phyloP scores from a whole-genome alignment of 768 basidiomycete genomes.

The Leccinum longicurvipes region DNA sequence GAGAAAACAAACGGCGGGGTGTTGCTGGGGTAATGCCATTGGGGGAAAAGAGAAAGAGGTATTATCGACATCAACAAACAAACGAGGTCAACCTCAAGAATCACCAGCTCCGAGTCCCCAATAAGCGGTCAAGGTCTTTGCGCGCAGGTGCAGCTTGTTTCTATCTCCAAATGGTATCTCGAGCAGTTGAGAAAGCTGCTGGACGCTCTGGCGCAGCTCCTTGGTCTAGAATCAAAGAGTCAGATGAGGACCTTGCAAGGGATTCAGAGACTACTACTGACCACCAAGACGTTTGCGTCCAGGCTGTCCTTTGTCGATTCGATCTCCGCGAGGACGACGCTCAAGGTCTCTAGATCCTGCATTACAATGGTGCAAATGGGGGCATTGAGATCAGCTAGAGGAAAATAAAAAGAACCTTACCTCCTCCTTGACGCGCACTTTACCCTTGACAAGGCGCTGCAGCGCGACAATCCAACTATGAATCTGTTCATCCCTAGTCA shows the following conservation, averaged over 20 bases:
- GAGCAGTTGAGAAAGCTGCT: slow-evolving; percentile 24
- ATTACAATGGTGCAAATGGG: slow-evolving; percentile 5
- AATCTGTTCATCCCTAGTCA: slow-evolving; percentile 6
- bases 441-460: slow-evolving; percentile 32
- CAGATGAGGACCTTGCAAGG: not conserved
- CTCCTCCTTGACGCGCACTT: slow-evolving; percentile 22
- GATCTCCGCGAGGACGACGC: slow-evolving; percentile 29
- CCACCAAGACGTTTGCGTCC: slow-evolving; percentile 6
- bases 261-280: slow-evolving; percentile 9
- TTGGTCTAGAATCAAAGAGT: slow-evolving; percentile 8
- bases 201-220: slow-evolving; percentile 18
- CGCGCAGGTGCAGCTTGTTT: slow-evolving; percentile 25
- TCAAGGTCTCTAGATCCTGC: slow-evolving; percentile 24
- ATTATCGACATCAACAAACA: not conserved
- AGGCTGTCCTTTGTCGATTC: slow-evolving; percentile 23
- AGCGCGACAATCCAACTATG: slow-evolving; percentile 18
- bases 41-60: not conserved
- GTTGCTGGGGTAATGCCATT: not conserved
- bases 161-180: slow-evolving; percentile 32
- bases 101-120: not conserved
- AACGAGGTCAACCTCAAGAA: slow-evolving; percentile 5
- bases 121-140: slow-evolving; percentile 15
- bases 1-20: not conserved
- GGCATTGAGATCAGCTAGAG: not conserved
- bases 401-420: slow-evolving; percentile 7